Evolutionary conservation across 1,284 basidiomycete species (phyloP).

Genomic region (Prillingera fragicola): DNA sequence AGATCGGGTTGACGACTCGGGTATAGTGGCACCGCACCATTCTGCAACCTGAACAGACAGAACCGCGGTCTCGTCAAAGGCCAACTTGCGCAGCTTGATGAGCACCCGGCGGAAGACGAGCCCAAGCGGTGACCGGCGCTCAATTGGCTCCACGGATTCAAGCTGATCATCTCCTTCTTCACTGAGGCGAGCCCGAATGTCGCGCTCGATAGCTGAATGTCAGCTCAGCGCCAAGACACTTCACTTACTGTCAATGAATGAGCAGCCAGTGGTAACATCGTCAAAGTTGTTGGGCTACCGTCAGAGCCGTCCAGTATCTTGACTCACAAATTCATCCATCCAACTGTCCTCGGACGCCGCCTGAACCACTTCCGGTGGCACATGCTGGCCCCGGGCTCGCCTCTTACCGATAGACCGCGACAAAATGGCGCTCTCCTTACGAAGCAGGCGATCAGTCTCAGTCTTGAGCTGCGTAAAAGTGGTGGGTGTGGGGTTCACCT

Average conservation of each 20-base stretch:
- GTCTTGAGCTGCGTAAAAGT: constrained; percentile 20
- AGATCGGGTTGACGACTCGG: constrained; percentile 6
- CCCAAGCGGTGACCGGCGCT: constrained; percentile 38
- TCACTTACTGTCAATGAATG: constrained; percentile 29
- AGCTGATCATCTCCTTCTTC: constrained; percentile 28
- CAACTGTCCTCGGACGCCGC: constrained; percentile 25
- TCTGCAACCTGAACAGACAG: constrained; percentile 27
- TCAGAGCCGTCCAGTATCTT: not conserved
- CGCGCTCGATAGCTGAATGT: constrained; percentile 27
- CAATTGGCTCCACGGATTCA: constrained; percentile 12
- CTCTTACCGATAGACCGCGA: constrained; percentile 18
- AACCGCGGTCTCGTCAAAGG: constrained; percentile 38
- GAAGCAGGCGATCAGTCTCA: constrained; percentile 29
- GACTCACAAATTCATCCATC: constrained; percentile 31
- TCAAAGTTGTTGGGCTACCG: constrained; percentile 20
- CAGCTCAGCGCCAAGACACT: not conserved
- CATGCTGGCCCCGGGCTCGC: constrained; percentile 21
- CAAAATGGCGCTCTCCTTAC: constrained; percentile 18
- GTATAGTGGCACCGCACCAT: constrained; percentile 31
- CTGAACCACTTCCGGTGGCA: constrained; percentile 13
- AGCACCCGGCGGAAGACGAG: constrained; percentile 35
- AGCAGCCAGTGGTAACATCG: constrained; percentile 28
- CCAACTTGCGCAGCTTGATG: constrained; percentile 33
- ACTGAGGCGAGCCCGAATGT: constrained; percentile 30
- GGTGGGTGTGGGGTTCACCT: constrained; percentile 29